phyloP scores from a whole-genome alignment of 2,329 filamentous ascomycete species.

The Colletotrichum falcatum region DNA sequence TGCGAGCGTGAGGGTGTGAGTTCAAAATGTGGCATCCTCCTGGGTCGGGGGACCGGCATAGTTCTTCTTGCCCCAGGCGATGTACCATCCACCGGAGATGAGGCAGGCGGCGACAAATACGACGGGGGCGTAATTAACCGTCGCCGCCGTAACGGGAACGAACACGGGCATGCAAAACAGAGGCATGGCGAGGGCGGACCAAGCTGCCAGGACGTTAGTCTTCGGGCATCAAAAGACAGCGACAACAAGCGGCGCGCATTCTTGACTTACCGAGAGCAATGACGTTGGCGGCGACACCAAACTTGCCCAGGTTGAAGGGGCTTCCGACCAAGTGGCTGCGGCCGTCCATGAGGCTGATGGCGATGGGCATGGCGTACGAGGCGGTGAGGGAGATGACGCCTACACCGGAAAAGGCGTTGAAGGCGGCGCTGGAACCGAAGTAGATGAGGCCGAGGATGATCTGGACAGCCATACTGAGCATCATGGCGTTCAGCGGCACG shows the following conservation, averaged over 20 bases:
- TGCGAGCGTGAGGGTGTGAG: background rate
- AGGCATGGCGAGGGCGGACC: slow-evolving; percentile 76
- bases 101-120: slow-evolving; percentile 76
- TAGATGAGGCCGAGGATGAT: slow-evolving; percentile 75
- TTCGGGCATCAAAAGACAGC: slow-evolving; percentile 11
- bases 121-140: slow-evolving; percentile 80
- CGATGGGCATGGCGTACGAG: slow-evolving; percentile 75
- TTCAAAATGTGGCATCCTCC: slow-evolving; percentile 46
- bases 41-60: slow-evolving; percentile 72
- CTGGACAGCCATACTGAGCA: slow-evolving; percentile 75
- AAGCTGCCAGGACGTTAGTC: slow-evolving; percentile 59
- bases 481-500: slow-evolving; percentile 78
- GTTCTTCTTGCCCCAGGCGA: slow-evolving; percentile 76
- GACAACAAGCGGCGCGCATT: slow-evolving; percentile 20
- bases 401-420: slow-evolving; percentile 78
- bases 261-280: slow-evolving; percentile 69
- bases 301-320: slow-evolving; percentile 70
- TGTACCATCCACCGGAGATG: slow-evolving; percentile 75
- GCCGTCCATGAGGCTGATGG: slow-evolving; percentile 70
- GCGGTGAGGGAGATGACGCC: slow-evolving; percentile 78
- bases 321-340: slow-evolving; percentile 69
- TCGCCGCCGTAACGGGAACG: slow-evolving; percentile 68
- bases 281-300: slow-evolving; percentile 73
- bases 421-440: slow-evolving; percentile 76
- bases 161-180: slow-evolving; percentile 79